phyloP scores from a whole-genome alignment of 1,284 basidiomycete genomes.

The Rhodofomes roseus region DNA sequence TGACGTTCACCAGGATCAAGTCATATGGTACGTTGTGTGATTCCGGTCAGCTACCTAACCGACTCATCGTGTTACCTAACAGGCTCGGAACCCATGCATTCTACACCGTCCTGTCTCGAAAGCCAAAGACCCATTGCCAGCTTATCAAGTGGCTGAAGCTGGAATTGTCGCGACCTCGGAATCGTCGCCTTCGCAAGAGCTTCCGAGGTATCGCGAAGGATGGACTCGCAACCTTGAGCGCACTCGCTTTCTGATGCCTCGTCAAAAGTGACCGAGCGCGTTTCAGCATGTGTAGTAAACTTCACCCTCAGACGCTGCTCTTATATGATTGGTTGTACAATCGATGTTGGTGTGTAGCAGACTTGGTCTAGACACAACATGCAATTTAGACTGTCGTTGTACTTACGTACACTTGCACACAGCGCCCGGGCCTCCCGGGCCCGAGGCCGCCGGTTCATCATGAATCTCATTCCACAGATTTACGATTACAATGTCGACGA shows the following conservation, averaged over 20 bases:
- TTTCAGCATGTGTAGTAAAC: no score
- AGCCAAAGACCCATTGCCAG: constrained; percentile 44
- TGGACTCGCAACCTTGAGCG: constrained; percentile 26
- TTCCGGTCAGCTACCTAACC: constrained; percentile 21
- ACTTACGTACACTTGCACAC: no score
- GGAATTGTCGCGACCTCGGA: constrained; percentile 45
- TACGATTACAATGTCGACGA: no score
- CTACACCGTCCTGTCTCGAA: constrained; percentile 55
- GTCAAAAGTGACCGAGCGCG: not conserved
- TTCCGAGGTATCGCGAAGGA: constrained; percentile 49
- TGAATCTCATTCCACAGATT: no score
- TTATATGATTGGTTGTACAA: no score
- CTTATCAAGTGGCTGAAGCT: constrained; percentile 47
- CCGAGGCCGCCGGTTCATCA: no score
- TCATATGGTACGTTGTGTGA: constrained; percentile 54
- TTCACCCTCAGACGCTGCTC: no score
- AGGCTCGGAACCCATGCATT: constrained; percentile 86
- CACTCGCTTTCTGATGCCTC: constrained; percentile 9
- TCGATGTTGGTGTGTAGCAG: no score
- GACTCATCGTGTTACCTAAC: constrained; percentile 10
- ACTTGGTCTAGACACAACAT: no score
- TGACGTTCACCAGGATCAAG: constrained; percentile 45
- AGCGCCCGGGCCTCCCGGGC: no score
- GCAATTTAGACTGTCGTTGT: no score
- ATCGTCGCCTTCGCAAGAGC: constrained; percentile 36